A percentile compares a stretch with the other conserved stretches of the same genome.
Conservation (phyloP, 2,329 filamentous ascomycete species). For the Microthyrium microscopicum region DNA sequence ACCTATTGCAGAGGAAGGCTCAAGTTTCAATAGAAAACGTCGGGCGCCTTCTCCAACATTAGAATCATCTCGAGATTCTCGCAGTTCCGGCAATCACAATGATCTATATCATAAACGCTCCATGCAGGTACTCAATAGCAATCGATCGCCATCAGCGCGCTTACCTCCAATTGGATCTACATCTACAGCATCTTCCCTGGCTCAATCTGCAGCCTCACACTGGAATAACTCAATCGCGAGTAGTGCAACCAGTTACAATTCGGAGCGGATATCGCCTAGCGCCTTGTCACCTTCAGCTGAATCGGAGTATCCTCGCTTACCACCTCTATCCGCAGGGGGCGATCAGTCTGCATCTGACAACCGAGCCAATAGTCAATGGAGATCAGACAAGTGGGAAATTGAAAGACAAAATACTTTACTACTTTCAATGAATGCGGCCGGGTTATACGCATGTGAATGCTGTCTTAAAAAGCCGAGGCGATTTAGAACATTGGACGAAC, state of each 20-base stretch:
- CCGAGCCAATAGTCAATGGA: no score
- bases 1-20: slow-evolving; percentile 27
- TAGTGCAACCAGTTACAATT: slow-evolving; percentile 48
- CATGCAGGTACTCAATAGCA: slow-evolving; percentile 37
- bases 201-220: slow-evolving; percentile 16
- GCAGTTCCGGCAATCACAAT: slow-evolving; percentile 24
- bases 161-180: slow-evolving; percentile 41
- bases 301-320: no score
- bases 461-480: slow-evolving; percentile 96
- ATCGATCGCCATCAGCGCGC: slow-evolving; percentile 35
- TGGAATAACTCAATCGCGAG: slow-evolving; percentile 38
- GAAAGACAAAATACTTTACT: no score
- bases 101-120: slow-evolving; percentile 39
- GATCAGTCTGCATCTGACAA: no score
- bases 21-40: slow-evolving; percentile 43
- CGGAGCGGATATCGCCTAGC: slow-evolving; percentile 43
- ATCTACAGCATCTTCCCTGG: slow-evolving; percentile 42
- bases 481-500: slow-evolving; percentile 68
- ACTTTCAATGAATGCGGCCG: no score
- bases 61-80: slow-evolving; percentile 31
- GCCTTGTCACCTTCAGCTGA: slow-evolving; percentile 42
- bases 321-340: no score
- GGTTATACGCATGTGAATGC: slow-evolving; percentile 68
- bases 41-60: slow-evolving; percentile 47
- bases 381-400: no score